Percentiles rank a stretch among this genome's conserved stretches.
Conservation (phyloP, 2,329 filamentous ascomycete species). For the Coniochaeta sp. region DNA sequence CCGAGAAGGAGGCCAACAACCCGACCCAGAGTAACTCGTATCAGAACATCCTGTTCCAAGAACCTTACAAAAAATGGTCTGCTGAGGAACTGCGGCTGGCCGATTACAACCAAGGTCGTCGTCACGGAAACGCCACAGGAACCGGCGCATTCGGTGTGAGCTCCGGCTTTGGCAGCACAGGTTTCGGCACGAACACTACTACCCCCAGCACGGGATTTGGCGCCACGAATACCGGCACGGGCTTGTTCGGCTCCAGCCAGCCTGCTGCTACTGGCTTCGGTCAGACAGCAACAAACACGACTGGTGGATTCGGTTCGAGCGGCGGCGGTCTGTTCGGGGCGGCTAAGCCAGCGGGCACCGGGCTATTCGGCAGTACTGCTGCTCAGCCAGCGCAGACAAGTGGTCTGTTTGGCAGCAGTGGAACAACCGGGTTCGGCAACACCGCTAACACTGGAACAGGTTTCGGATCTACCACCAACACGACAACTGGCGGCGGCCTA, state of each 20-base stretch:
- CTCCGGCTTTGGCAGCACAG: slow-evolving; percentile 38
- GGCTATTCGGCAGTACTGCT: slow-evolving; percentile 3
- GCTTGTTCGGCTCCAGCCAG: slow-evolving; percentile 30
- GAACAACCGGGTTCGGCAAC: slow-evolving; percentile 12
- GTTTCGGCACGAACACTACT: slow-evolving; percentile 27
- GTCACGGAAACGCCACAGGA: slow-evolving; percentile 74
- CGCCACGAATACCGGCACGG: slow-evolving; percentile 23
- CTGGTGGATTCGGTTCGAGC: slow-evolving; percentile 36
- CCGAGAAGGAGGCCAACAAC: slow-evolving; percentile 65
- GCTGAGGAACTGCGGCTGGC: slow-evolving; percentile 75
- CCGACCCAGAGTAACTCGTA: slow-evolving; percentile 52
- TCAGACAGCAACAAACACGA: slow-evolving; percentile 31
- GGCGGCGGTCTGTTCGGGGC: slow-evolving; percentile 30
- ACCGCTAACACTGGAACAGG: slow-evolving; percentile 6
- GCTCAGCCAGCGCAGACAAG: slow-evolving; percentile 11
- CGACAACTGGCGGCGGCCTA: slow-evolving; percentile 19
- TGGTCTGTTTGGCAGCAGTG: slow-evolving; percentile 29
- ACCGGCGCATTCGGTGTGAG: slow-evolving; percentile 74
- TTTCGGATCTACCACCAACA: slow-evolving; percentile 22
- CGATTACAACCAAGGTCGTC: slow-evolving; percentile 83
- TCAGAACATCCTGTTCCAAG: slow-evolving; percentile 73
- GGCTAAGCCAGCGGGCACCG: slow-evolving; percentile 31
- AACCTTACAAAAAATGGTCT: slow-evolving; percentile 81
- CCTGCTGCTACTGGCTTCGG: slow-evolving; percentile 33
- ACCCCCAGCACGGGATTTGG: slow-evolving; percentile 8